Evolutionary conservation across 495 filamentous ascomycete species (phyloP).

Genomic region (Penicillium pulvis): DNA sequence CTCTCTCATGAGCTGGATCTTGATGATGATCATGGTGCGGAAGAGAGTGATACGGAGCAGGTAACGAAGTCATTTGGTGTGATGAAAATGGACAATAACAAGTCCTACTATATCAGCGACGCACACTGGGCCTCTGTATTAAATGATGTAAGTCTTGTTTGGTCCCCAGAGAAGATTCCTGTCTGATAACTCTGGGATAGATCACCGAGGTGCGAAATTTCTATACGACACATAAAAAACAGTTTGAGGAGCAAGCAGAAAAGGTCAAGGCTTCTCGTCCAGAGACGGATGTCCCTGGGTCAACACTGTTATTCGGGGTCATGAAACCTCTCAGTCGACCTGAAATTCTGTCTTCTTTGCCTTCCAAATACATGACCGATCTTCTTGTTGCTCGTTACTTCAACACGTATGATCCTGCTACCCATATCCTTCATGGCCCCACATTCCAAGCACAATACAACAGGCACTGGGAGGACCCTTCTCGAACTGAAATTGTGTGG

Average conservation of each 20-base stretch:
- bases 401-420: conserved; percentile 69
- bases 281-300: conserved; percentile 57
- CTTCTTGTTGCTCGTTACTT: conserved; percentile 76
- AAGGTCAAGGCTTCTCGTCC: conserved; percentile 67
- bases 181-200: conserved; percentile 34
- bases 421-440: conserved; percentile 83
- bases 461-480: conserved; percentile 83
- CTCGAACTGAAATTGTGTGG: conserved; percentile 81
- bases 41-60: conserved; percentile 86
- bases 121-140: conserved; percentile 90
- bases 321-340: conserved; percentile 64
- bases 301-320: conserved; percentile 74
- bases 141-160: conserved; percentile 60
- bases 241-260: conserved; percentile 62
- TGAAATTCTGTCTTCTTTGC: conserved; percentile 79
- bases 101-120: conserved; percentile 83
- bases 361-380: conserved; percentile 77
- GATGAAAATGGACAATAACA: conserved; percentile 81
- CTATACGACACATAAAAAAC: conserved; percentile 71
- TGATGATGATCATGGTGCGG: conserved; percentile 56
- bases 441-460: conserved; percentile 85
- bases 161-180: not conserved
- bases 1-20: conserved; percentile 56
- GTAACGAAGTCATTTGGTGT: conserved; percentile 83
- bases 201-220: conserved; percentile 94